A percentile compares a stretch with the other conserved stretches of the same genome.
Conservation (phyloP, 495 filamentous ascomycete species). For the Xylaria acuta region DNA sequence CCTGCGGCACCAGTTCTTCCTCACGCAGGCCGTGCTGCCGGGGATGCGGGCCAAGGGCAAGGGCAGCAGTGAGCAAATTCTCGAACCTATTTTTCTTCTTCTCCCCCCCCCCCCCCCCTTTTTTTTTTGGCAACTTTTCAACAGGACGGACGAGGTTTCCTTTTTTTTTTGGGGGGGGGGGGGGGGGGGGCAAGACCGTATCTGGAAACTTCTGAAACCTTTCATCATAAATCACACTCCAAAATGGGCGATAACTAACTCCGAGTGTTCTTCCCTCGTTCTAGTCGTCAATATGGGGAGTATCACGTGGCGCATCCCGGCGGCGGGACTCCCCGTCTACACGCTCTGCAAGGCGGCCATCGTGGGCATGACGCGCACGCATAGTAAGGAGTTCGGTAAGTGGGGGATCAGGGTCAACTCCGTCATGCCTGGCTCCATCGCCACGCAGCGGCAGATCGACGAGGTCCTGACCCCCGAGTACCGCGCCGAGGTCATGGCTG, state of each 20-base stretch:
- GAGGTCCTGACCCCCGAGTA: conserved; percentile 54
- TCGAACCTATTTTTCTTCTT: no score
- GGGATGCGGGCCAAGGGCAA: conserved; percentile 39
- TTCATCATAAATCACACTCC: no score
- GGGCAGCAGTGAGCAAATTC: no score
- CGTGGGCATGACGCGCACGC: conserved; percentile 61
- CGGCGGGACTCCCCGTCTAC: conserved; percentile 54
- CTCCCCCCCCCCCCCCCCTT: no score
- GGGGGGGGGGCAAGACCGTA: no score
- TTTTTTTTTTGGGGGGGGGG: no score
- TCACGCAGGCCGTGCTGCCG: conserved; percentile 54
- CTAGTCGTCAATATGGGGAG: conserved; percentile 65
- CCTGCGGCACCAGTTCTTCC: conserved; percentile 48
- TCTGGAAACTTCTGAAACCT: no score
- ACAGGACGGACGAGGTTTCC: no score
- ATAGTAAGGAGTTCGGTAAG: conserved; percentile 61
- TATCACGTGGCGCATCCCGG: conserved; percentile 58
- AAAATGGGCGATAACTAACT: no score
- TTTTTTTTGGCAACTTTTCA: no score
- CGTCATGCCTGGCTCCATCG: conserved; percentile 53
- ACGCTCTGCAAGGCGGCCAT: conserved; percentile 63
- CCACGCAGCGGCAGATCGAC: conserved; percentile 49
- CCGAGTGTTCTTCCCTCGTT: no score
- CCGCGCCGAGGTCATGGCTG: conserved; percentile 43
- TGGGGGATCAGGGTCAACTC: conserved; percentile 63